Evolutionary conservation across 139 green algal species (phyloP).

Genomic region (Yamagishiella unicocca): DNA sequence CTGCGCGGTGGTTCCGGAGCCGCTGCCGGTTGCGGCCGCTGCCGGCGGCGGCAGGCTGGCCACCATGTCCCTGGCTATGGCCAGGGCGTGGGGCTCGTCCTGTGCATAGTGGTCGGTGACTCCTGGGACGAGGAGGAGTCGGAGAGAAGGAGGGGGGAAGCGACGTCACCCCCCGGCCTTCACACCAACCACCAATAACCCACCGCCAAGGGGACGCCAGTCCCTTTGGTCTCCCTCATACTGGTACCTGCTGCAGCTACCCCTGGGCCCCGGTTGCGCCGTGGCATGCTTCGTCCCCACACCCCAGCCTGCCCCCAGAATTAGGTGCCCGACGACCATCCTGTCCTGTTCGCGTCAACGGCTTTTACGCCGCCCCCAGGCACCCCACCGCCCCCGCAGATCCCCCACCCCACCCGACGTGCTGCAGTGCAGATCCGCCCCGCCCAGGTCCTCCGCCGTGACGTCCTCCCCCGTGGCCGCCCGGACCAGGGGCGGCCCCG

Average conservation of each 20-base stretch:
- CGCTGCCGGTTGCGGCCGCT: neutral
- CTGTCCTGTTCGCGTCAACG: too few relatives aligned
- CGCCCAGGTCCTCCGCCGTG: constrained; percentile 92
- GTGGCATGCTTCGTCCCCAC: too few relatives aligned
- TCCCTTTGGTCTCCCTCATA: too few relatives aligned
- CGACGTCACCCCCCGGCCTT: too few relatives aligned
- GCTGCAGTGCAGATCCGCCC: constrained; percentile 88
- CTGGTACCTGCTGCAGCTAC: too few relatives aligned
- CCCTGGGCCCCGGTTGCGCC: too few relatives aligned
- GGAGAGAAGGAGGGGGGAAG: neutral
- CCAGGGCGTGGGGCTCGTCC: constrained; percentile 88
- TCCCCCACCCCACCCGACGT: constrained; percentile 37
- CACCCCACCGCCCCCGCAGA: neutral
- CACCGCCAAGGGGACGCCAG: too few relatives aligned
- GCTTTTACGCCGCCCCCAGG: too few relatives aligned
- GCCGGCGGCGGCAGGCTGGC: constrained; percentile 24
- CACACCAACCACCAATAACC: too few relatives aligned
- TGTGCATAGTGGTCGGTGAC: constrained; percentile 88
- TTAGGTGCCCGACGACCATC: too few relatives aligned
- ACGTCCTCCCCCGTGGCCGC: constrained; percentile 93
- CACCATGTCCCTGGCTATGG: constrained; percentile 82
- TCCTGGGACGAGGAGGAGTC: constrained; percentile 50
- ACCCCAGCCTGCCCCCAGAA: too few relatives aligned
- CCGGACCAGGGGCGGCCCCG: constrained; percentile 68
- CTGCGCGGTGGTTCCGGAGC: neutral